phyloP scores from a whole-genome alignment of 208 protist species.

The Porcisia deanei region DNA sequence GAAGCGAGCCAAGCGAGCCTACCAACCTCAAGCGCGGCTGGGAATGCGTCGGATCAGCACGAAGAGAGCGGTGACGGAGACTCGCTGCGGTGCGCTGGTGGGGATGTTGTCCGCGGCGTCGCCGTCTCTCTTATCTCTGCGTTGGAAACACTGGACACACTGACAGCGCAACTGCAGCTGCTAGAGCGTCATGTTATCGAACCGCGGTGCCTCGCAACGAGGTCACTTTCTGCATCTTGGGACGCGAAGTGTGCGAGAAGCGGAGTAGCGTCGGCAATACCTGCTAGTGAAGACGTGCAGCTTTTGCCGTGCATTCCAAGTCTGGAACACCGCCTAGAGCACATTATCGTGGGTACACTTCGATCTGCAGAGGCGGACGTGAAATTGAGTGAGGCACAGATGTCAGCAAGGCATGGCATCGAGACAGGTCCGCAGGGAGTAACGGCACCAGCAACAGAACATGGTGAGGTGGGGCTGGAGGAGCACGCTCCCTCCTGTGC shows the following conservation, averaged over 20 bases:
- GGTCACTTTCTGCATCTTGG: neutral
- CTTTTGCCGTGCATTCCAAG: conserved; percentile 1
- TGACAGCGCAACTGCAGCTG: conserved; percentile 6
- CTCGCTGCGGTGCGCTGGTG: neutral
- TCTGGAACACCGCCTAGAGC: conserved; percentile 4
- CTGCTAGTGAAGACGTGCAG: neutral
- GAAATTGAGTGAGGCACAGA: neutral
- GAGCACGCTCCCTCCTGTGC: neutral
- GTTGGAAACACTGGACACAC: neutral
- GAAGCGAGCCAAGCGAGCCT: neutral
- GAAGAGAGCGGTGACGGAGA: neutral
- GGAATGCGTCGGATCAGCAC: neutral
- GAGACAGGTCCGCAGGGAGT: neutral
- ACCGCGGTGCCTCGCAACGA: neutral
- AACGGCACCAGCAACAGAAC: neutral
- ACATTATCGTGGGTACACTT: neutral
- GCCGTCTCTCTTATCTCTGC: neutral
- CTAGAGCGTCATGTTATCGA: neutral
- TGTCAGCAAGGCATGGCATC: neutral
- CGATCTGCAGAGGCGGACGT: neutral
- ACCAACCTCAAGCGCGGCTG: neutral
- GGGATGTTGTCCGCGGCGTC: neutral
- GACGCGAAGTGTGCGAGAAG: neutral
- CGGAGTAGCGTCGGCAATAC: neutral
- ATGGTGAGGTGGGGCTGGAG: neutral